Evolutionary conservation across 352 stramenopile genomes (phyloP).

Genomic region (Globisporangium echinulatum): DNA sequence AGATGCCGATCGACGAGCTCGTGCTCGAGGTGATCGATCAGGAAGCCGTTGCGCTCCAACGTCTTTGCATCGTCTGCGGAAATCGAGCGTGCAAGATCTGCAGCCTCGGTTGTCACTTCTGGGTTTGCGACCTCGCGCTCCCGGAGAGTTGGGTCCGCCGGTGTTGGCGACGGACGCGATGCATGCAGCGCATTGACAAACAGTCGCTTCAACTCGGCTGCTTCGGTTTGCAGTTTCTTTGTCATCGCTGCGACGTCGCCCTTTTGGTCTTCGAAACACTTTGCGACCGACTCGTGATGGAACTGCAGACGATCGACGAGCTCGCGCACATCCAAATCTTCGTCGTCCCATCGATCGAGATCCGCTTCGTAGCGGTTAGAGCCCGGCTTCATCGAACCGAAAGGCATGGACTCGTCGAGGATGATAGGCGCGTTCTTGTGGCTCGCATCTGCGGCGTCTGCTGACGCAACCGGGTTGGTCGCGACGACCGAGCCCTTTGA

Average conservation of each 20-base stretch:
- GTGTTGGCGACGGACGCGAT: slow-evolving; percentile 6
- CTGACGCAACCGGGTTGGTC: slow-evolving; percentile 19
- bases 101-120: slow-evolving; percentile 5
- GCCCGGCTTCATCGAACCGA: neutral
- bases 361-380: slow-evolving; percentile 35
- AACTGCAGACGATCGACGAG: slow-evolving; percentile 71
- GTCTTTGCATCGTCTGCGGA: neutral
- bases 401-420: no score
- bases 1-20: slow-evolving; percentile 20
- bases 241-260: slow-evolving; percentile 51
- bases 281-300: slow-evolving; percentile 70
- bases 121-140: slow-evolving; percentile 10
- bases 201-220: slow-evolving; percentile 57
- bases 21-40: slow-evolving; percentile 39
- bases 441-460: neutral
- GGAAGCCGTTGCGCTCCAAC: slow-evolving; percentile 20
- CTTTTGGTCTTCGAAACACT: slow-evolving; percentile 71
- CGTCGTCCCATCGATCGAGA: slow-evolving; percentile 61
- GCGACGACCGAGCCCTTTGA: slow-evolving; percentile 59
- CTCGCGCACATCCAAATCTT: slow-evolving; percentile 68
- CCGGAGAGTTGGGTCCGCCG: neutral
- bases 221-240: slow-evolving; percentile 62
- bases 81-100: neutral
- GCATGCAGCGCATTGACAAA: slow-evolving; percentile 52
- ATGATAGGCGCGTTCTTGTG: neutral